phyloP scores from a whole-genome alignment of 495 filamentous ascomycete genomes.

The Talaromyces nanjingensis region DNA sequence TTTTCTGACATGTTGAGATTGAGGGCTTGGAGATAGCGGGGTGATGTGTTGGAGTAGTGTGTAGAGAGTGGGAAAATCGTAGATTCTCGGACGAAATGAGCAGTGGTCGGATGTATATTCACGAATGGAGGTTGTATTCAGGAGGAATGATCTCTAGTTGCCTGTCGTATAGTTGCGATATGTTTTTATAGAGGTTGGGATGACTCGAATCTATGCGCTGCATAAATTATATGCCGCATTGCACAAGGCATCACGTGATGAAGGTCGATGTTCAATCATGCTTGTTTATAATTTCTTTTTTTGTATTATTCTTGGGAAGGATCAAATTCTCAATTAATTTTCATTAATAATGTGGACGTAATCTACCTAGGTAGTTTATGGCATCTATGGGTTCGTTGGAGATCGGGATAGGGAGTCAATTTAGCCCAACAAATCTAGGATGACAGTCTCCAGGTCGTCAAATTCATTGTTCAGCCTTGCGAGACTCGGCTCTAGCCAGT shows the following conservation, averaged over 20 bases:
- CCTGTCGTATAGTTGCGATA: background rate
- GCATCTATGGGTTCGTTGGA: background rate
- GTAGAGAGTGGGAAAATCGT: background rate
- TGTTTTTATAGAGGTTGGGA: background rate
- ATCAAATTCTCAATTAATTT: background rate
- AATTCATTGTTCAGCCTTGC: background rate
- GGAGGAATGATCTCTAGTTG: background rate
- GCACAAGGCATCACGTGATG: background rate
- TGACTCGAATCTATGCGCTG: background rate
- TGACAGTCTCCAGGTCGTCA: background rate
- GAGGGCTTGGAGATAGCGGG: background rate
- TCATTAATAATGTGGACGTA: background rate
- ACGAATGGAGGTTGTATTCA: background rate
- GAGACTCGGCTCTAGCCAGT: background rate
- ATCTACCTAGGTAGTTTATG: background rate
- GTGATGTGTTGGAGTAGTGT: background rate
- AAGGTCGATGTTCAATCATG: background rate
- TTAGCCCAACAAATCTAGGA: background rate
- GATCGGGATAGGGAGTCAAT: background rate
- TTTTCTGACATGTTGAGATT: constrained; percentile 7
- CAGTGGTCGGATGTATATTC: background rate
- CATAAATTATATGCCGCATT: background rate
- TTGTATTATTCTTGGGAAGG: too few species aligned
- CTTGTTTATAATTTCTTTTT: background rate
- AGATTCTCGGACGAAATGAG: background rate